phyloP scores from a whole-genome alignment of 352 stramenopile species.

The Pythium phragmiticola region DNA sequence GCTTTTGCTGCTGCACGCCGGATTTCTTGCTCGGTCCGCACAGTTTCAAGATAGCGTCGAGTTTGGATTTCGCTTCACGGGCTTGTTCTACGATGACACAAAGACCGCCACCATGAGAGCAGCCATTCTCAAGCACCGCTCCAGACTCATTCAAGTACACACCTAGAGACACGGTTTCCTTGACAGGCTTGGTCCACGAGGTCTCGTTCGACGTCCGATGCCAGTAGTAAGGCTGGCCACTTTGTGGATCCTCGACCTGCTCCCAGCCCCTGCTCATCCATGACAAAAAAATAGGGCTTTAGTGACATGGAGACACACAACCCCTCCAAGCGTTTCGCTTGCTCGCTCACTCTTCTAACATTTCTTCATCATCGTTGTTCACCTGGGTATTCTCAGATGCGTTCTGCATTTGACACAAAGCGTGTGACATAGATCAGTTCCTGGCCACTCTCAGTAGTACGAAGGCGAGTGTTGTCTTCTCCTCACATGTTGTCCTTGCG shows the following conservation, averaged over 20 bases:
- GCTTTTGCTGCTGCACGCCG: not conserved
- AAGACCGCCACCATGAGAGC: not conserved
- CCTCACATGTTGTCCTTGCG: slow-evolving; percentile 19
- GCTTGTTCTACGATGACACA: slow-evolving; percentile 19
- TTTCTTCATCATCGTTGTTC: slow-evolving; percentile 9
- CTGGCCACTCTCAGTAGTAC: not conserved
- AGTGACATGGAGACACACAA: not conserved
- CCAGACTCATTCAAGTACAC: not conserved
- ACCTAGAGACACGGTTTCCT: slow-evolving; percentile 57
- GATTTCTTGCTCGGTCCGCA: slow-evolving; percentile 21
- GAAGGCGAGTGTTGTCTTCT: not conserved
- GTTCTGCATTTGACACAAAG: not conserved
- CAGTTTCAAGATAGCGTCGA: slow-evolving; percentile 30
- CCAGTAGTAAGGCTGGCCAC: slow-evolving; percentile 69
- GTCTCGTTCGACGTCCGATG: slow-evolving; percentile 74
- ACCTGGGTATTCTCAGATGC: not conserved
- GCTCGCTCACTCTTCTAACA: slow-evolving; percentile 22
- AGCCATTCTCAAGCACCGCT: not conserved
- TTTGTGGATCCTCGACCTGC: slow-evolving; percentile 51
- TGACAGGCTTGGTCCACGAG: slow-evolving; percentile 57
- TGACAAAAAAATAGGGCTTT: not conserved
- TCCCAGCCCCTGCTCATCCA: slow-evolving; percentile 52
- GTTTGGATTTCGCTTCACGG: slow-evolving; percentile 27
- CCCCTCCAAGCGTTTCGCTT: not conserved
- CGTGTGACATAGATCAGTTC: not conserved